Base-by-base conservation (phyloP, 192 early-diverging fungal genomes). In the Coemansia sp. region DNA sequence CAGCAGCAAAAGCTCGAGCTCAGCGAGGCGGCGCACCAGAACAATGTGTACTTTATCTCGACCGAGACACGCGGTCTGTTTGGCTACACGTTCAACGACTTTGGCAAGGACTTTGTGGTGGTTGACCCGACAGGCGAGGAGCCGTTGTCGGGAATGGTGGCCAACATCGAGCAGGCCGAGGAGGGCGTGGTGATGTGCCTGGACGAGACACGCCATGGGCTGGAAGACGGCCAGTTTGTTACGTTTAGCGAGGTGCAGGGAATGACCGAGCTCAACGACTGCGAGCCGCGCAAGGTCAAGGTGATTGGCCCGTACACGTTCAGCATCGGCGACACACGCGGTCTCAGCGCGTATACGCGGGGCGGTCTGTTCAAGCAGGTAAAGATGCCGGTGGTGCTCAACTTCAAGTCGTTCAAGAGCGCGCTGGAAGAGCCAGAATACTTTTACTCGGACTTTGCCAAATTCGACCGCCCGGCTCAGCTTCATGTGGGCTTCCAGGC, bases 211-310 rank as follows among this genome's bases (percentile, higher is more conserved):
- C 89, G 97, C 27, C 97, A 99, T 68, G 96, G 96, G 19, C 79
- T 99, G n/a, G 95, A 96, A 73, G 96, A 98, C 76, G 97, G 97
- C 6, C 94, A 97, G 69, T 87, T 84, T 73, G 96, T 99, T 27
- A 93, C 92, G 5, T 99, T 99, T 70, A 85, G 82, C 27, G 96
- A 99, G 70, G 75, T 99, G 12, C 76, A 94, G 66, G 97, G 97
- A 24, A 96, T 99, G 94, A 84, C 84, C 23, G 86, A 89, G 73
- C 82, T 98, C 38, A 98, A 98, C 67, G 88, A 83, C 37, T 82
- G 85, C 62, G 83, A 84, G 53, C 92, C 96, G 22, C 85, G 88
- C 55, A 87, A 88, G 64, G 72, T 99, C 72, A 93, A 90, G 63
- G 90, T 95, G 1, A 71, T 92, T n/a, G 89, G 86, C 61, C 97